Percentiles rank a stretch among this genome's conserved stretches.
Evolutionary conservation across 352 stramenopile genomes (phyloP).

Genomic region (Phytophthora lateralis): DNA sequence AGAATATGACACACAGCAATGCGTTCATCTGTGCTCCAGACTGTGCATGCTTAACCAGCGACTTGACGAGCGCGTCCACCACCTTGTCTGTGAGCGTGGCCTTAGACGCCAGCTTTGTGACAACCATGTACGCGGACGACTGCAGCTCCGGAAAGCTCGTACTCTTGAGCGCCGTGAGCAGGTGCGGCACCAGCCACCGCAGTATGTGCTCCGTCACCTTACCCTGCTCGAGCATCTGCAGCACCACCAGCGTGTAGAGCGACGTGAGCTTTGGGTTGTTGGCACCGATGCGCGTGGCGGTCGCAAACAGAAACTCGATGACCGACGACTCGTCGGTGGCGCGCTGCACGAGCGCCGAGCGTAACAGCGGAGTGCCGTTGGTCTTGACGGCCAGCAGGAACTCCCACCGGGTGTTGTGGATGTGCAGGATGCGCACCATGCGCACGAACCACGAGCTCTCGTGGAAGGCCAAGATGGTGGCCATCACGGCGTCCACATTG

Average conservation of each 20-base stretch:
- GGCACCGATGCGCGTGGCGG: conserved; percentile 63
- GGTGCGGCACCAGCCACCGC: conserved; percentile 80
- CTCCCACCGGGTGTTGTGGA: conserved; percentile 80
- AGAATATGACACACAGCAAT: conserved; percentile 75
- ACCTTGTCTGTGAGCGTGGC: conserved; percentile 76
- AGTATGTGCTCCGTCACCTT: conserved; percentile 74
- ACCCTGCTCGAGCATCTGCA: conserved; percentile 78
- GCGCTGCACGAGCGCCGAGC: conserved; percentile 76
- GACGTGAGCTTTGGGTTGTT: conserved; percentile 82
- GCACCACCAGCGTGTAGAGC: conserved; percentile 82
- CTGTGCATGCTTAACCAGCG: conserved; percentile 78
- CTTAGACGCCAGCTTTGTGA: conserved; percentile 86
- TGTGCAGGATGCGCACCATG: conserved; percentile 87
- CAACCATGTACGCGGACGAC: conserved; percentile 83
- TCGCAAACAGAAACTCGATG: conserved; percentile 74
- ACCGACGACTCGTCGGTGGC: conserved; percentile 76
- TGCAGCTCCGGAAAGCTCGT: conserved; percentile 75
- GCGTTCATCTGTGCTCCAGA: conserved; percentile 72
- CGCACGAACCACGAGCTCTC: conserved; percentile 85
- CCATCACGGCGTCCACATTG: conserved; percentile 88
- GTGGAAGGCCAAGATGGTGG: conserved; percentile 83
- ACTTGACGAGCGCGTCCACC: conserved; percentile 73
- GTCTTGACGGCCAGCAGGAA: conserved; percentile 84
- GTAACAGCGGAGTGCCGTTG: conserved; percentile 62
- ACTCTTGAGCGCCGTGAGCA: conserved; percentile 74